Conservation (phyloP, 306 rosid species). For the Mimosa bimucronata region DNA sequence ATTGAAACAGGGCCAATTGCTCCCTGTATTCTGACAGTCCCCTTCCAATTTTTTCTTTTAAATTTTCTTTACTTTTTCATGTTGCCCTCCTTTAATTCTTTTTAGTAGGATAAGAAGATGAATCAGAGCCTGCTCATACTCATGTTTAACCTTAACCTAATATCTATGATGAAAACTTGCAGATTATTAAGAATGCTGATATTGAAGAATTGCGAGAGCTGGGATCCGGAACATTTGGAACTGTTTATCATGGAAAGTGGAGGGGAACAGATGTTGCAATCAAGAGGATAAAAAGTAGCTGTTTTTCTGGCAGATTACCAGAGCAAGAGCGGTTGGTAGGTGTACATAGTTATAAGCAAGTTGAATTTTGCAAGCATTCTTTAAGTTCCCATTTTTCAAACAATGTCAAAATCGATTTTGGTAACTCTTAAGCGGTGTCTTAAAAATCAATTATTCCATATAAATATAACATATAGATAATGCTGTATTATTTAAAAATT, state of each 20-base stretch:
- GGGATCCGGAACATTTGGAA: conserved; percentile 98
- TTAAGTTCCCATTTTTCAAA: not conserved
- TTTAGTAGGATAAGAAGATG: conserved; percentile 31
- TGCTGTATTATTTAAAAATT: not conserved
- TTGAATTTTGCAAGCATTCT: conserved; percentile 6
- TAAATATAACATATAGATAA: too few relatives aligned
- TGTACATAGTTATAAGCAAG: conserved; percentile 32
- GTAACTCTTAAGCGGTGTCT: not conserved
- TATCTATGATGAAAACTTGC: conserved; percentile 44
- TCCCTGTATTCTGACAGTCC: conserved; percentile 20
- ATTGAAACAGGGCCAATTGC: conserved; percentile 1
- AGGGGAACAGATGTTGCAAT: conserved; percentile 98
- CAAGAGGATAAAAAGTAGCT: conserved; percentile 91
- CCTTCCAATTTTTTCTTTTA: not conserved
- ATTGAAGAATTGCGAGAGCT: conserved; percentile 83
- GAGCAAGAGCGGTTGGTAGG: conserved; percentile 96
- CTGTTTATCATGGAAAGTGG: conserved; percentile 96
- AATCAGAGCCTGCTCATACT: conserved; percentile 12
- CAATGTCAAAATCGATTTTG: conserved; percentile 14
- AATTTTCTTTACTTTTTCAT: not conserved
- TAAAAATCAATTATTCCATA: not conserved
- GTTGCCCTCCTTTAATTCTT: conserved; percentile 15
- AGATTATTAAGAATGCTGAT: conserved; percentile 82
- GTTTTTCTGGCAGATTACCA: conserved; percentile 78
- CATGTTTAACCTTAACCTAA: conserved; percentile 31